These are phyloP conservation scores for Mortierella sp. DNA, from an alignment of 371 early-diverging fungal species.

Conservation along the genomic window DNA sequence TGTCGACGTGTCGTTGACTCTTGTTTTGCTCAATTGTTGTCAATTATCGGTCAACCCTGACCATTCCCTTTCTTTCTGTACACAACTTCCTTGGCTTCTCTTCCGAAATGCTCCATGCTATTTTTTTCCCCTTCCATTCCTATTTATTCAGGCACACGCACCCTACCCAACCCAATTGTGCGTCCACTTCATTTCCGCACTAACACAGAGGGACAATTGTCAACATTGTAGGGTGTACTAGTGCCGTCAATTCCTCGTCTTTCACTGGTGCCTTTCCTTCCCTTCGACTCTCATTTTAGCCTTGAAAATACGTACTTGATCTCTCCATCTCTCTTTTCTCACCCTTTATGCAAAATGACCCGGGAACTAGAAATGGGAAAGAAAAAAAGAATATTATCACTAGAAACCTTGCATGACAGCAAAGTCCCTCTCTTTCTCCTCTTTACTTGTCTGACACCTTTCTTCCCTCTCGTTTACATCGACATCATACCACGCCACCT, in stretches of 20 bases:
- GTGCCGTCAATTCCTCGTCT: not conserved
- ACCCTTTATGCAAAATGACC: not conserved
- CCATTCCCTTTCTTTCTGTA: not conserved
- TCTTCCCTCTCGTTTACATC: not conserved
- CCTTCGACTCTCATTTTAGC: not conserved
- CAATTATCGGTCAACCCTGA: not conserved
- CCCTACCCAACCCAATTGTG: not conserved
- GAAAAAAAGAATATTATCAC: not conserved
- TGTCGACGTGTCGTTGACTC: not conserved
- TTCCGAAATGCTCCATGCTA: not conserved
- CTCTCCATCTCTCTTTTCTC: not conserved
- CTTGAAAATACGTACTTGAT: not conserved
- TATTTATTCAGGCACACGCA: constrained; percentile 1
- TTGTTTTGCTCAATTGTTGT: not conserved
- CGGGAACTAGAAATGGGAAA: not conserved
- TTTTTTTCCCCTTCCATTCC: not conserved
- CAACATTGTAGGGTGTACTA: not conserved
- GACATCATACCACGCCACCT: not conserved
- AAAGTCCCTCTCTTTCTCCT: not conserved
- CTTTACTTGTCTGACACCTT: not conserved
- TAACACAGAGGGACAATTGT: not conserved
- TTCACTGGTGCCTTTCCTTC: too few relatives aligned
- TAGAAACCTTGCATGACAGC: constrained; percentile 9
- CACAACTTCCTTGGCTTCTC: not conserved
- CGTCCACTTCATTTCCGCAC: not conserved